Percentiles rank a stretch among this genome's conserved stretches.
Conservation (phyloP, 1,284 basidiomycete species). For the Ceratobasidium sp. region DNA sequence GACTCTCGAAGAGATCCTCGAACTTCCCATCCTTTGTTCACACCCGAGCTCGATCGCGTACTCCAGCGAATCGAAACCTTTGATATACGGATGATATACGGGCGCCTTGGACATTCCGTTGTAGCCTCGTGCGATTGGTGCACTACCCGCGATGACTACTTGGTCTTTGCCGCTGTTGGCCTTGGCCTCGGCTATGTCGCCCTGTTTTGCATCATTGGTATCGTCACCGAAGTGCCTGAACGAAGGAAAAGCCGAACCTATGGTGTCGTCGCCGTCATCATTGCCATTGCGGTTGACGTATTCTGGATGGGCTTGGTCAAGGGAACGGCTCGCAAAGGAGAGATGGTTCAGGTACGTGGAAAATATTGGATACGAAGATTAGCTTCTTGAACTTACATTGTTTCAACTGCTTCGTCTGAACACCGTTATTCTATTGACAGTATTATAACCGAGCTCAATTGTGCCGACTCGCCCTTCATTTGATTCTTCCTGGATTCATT, state of each 20-base stretch:
- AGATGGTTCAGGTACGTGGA: conserved; percentile 1
- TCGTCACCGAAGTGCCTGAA: conserved; percentile 31
- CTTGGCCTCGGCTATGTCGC: conserved; percentile 23
- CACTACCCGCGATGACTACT: conserved; percentile 22
- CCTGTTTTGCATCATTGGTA: not conserved
- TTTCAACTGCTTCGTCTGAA: not conserved
- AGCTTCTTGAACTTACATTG: not conserved
- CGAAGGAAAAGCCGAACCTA: conserved; percentile 24
- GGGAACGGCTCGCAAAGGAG: conserved; percentile 2
- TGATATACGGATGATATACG: conserved; percentile 22
- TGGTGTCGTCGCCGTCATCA: not conserved
- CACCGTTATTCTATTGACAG: not conserved
- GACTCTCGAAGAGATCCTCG: conserved; percentile 5
- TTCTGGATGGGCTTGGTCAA: conserved; percentile 24
- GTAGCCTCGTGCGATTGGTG: conserved; percentile 31
- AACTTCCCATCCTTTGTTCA: conserved; percentile 36
- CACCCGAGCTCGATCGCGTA: conserved; percentile 21
- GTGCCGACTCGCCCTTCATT: conserved; percentile 11
- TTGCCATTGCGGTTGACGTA: conserved; percentile 17
- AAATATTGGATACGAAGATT: not conserved
- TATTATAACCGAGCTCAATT: conserved; percentile 20
- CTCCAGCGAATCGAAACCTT: conserved; percentile 35
- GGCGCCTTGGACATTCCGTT: conserved; percentile 19
- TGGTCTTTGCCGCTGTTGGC: conserved; percentile 26
- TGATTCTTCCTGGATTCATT: conserved; percentile 1